phyloP scores from a whole-genome alignment of 78 protist species.

The Speleostelium caveatum region DNA sequence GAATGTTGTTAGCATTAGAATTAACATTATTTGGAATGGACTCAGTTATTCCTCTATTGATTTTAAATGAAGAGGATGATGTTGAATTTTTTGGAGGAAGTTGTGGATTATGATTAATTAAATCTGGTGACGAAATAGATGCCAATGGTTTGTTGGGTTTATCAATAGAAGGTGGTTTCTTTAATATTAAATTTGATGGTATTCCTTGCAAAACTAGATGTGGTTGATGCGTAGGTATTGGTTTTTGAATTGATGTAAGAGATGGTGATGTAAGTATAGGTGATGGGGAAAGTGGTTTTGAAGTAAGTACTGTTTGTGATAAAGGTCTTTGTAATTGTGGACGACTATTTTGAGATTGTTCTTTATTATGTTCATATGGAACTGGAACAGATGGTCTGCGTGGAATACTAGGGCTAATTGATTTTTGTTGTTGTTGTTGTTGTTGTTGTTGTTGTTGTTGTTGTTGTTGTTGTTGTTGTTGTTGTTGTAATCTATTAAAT shows the following conservation, averaged over 20 bases:
- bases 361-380: no score
- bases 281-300: no score
- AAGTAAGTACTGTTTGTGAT: no score
- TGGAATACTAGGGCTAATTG: no score
- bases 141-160: no score
- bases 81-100: background rate
- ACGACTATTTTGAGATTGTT: no score
- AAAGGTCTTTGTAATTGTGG: no score
- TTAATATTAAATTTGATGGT: no score
- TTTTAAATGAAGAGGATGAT: background rate
- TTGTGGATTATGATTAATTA: background rate
- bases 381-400: no score
- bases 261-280: no score
- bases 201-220: background rate
- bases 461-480: conserved; percentile 18
- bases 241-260: no score
- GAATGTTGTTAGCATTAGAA: background rate
- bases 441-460: conserved; percentile 22
- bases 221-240: background rate
- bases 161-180: no score
- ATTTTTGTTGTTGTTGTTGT: background rate
- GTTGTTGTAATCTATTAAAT: conserved; percentile 38
- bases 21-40: background rate
- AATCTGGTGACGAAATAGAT: background rate
- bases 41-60: background rate